phyloP scores from a whole-genome alignment of 306 rosid genomes.

The Vachellia pachyceras region DNA sequence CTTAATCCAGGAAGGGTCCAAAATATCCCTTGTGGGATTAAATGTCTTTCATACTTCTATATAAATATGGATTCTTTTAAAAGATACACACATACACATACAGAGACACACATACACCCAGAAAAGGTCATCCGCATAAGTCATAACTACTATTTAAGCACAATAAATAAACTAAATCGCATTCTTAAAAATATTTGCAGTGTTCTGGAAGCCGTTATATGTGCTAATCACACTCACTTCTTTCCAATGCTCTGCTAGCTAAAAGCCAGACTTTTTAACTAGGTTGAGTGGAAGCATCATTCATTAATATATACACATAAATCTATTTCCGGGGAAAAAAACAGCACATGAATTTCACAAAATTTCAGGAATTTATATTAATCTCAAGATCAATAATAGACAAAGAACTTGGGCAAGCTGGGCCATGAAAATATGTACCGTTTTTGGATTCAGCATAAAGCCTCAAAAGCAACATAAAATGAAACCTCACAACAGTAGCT shows the following conservation, averaged over 20 bases:
- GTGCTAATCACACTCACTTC: background rate
- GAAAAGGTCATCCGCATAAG: background rate
- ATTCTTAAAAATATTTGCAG: background rate
- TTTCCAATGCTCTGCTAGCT: background rate
- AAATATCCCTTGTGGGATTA: background rate
- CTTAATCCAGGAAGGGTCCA: background rate
- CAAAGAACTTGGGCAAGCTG: background rate
- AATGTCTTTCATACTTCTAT: background rate
- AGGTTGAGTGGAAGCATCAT: background rate
- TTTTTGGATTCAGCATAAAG: constrained; percentile 91
- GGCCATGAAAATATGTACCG: constrained; percentile 53
- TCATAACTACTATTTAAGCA: background rate
- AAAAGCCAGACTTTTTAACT: background rate
- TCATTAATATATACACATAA: background rate
- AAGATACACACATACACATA: background rate
- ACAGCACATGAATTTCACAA: constrained; percentile 1
- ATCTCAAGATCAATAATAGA: background rate
- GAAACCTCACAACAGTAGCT: constrained; percentile 95
- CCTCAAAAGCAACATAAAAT: constrained; percentile 91
- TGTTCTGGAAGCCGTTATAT: background rate
- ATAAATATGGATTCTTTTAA: background rate
- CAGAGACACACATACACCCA: background rate
- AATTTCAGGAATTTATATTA: background rate
- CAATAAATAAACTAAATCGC: background rate
- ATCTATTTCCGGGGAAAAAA: background rate